Conservation (phyloP, 352 stramenopile genomes). For the Globisporangium emineosum region DNA sequence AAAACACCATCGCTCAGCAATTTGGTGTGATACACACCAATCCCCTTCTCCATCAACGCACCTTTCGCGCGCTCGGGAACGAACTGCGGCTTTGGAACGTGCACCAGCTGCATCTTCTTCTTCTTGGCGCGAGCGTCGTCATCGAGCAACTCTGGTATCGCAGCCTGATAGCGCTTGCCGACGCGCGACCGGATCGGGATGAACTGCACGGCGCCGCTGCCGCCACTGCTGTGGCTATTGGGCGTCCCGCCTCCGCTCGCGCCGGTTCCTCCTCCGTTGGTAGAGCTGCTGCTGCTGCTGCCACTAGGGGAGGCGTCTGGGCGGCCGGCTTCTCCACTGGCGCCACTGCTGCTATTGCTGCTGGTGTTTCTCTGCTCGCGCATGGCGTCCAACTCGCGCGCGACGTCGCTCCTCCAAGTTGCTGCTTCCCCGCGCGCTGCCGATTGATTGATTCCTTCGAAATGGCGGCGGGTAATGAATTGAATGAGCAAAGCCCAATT, state of each 20-base stretch:
- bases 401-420: neutral
- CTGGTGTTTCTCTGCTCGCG: constrained; percentile 14
- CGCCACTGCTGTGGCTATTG: constrained; percentile 5
- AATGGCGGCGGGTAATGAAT: constrained; percentile 6
- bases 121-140: constrained; percentile 23
- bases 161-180: constrained; percentile 78
- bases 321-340: neutral
- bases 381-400: constrained; percentile 9
- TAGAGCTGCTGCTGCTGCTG: constrained; percentile 13
- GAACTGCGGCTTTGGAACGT: constrained; percentile 38
- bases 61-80: constrained; percentile 49
- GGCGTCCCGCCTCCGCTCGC: constrained; percentile 3
- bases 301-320: constrained; percentile 10
- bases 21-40: constrained; percentile 1
- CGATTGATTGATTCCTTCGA: constrained; percentile 14
- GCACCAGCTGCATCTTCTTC: constrained; percentile 26
- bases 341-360: neutral
- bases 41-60: constrained; percentile 15
- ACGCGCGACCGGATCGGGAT: constrained; percentile 72
- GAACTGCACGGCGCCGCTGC: constrained; percentile 38
- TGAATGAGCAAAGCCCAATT: neutral
- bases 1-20: neutral
- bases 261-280: neutral
- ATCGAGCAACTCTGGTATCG: constrained; percentile 49
- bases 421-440: neutral